These are phyloP conservation scores for Pholiota molesta DNA, from an alignment of 768 basidiomycete species.

Conservation along the genomic window DNA sequence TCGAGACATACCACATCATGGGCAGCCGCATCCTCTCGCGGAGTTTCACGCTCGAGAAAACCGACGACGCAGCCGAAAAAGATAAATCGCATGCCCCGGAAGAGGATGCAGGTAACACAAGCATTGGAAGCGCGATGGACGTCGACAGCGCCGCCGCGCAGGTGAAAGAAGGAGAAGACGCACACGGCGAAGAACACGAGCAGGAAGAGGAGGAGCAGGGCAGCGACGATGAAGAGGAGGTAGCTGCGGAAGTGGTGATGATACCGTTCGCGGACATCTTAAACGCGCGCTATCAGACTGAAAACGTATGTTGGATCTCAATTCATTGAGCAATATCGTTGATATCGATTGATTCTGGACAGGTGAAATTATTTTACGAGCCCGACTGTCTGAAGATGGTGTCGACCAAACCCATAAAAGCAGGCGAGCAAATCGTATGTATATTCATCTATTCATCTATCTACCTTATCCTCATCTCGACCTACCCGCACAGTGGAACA, in stretches of 20 bases:
- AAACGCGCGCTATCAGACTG: conserved; percentile 83
- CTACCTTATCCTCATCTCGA: conserved; percentile 6
- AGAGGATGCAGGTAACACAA: conserved; percentile 31
- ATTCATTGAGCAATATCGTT: background rate
- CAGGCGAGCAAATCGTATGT: conserved; percentile 88
- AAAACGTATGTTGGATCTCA: conserved; percentile 64
- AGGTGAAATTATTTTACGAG: conserved; percentile 90
- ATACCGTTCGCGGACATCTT: conserved; percentile 96
- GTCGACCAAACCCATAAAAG: conserved; percentile 69
- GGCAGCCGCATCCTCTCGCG: conserved; percentile 92
- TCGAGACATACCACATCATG: conserved; percentile 82
- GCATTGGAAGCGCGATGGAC: conserved; percentile 43
- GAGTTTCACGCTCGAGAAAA: conserved; percentile 82
- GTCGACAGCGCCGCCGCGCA: conserved; percentile 32
- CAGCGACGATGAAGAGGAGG: conserved; percentile 44
- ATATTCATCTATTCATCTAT: background rate
- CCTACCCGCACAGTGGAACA: conserved; percentile 73
- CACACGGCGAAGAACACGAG: conserved; percentile 30
- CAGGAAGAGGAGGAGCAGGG: conserved; percentile 37
- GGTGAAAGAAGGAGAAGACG: conserved; percentile 16
- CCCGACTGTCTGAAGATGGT: conserved; percentile 75
- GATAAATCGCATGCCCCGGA: conserved; percentile 21
- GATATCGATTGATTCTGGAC: background rate
- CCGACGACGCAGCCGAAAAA: conserved; percentile 42
- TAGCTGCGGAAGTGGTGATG: conserved; percentile 75